These are phyloP conservation scores for Phytopythium montanum DNA, from an alignment of 352 stramenopile species.

Conservation along the genomic window DNA sequence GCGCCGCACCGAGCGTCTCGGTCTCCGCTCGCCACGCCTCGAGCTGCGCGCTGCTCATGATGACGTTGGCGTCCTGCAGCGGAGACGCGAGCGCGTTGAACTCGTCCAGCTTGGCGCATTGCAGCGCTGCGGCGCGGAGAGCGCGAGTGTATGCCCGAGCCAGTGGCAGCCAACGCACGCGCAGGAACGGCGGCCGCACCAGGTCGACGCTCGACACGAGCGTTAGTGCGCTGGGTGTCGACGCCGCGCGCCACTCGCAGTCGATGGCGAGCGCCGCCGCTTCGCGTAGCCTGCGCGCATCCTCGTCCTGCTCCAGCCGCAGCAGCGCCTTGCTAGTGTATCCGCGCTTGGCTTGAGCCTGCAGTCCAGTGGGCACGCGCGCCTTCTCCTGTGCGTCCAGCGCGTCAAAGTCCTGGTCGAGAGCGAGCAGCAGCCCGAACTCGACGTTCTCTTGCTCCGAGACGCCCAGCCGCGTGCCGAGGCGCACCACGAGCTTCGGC, in stretches of 20 bases:
- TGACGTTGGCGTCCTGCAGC: conserved; percentile 37
- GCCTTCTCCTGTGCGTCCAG: conserved; percentile 17
- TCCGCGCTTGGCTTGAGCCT: conserved; percentile 20
- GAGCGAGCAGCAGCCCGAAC: conserved; percentile 60
- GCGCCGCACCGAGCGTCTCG: conserved; percentile 23
- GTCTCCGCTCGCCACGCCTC: conserved; percentile 43
- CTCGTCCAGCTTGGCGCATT: conserved; percentile 56
- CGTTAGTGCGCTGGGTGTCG: conserved; percentile 16
- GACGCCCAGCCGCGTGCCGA: conserved; percentile 43
- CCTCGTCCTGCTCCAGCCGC: conserved; percentile 17
- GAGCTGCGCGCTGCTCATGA: conserved; percentile 52
- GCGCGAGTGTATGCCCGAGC: conserved; percentile 45
- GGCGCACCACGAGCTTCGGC: conserved; percentile 40
- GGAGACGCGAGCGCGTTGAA: conserved; percentile 52
- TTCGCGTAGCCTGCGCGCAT: conserved; percentile 9
- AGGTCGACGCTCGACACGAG: conserved; percentile 48
- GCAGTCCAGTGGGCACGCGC: conserved; percentile 6
- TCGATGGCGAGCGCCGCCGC: conserved; percentile 23
- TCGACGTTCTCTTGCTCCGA: conserved; percentile 48
- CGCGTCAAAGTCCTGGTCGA: conserved; percentile 42
- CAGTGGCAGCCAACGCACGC: conserved; percentile 45
- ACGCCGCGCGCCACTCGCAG: conserved; percentile 42
- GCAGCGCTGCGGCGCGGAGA: conserved; percentile 32
- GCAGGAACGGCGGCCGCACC: conserved; percentile 45
- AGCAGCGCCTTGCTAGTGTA: conserved; percentile 34